Base-by-base conservation (phyloP, 176 grass and related monocot species). In the Oryza punctata region DNA sequence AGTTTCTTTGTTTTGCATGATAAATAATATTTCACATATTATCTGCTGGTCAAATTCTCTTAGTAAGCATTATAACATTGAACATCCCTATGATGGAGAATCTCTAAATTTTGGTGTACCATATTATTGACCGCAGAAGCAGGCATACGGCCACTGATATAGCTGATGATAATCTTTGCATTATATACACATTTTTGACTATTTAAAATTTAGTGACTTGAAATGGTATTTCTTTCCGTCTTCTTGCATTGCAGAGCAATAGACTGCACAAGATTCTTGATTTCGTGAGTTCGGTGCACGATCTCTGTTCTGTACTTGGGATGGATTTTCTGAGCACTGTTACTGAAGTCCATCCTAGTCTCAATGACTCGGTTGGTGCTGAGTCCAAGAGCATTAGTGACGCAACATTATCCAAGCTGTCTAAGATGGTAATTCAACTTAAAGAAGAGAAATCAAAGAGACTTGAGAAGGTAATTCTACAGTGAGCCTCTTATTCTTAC, bases 361-460 rank as follows among this genome's bases (percentile, higher is more conserved):
- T 98, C n/a, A 89, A 75, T 79, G 88, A 93, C 66, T 87, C 84
- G 79, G 80, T 90, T 43, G 71, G 83, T 50, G 84, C 88, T 44
- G 87, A 98, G 65, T 95, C 87, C 67, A 98, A 98, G 83, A 98
- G 93, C 83, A 95, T 95, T 70, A 94, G 91, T 91, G 92, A 95
- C 80, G 79, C 83, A 65, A 95, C 96, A 59, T 32, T 98, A 77
- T 81, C 83, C 10, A 92, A 93, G 73, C 85, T 98, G 38, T 98
- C 93, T 73, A 87, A 85, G 69, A 93, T 95, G 91, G 78, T 95
- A 72, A 70, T 65, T 30, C 67, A 81, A 81, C 91, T 98, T 41
- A 72, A 94, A 84, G 91, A 95, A 84, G 91, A 95, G 67, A 98
- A 93, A 78, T 30, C 59, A 28, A 90, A 89, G 77, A 95, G 89